These are phyloP conservation scores for Venturia aucupariae DNA, from an alignment of 2,329 filamentous ascomycete species.

Conservation along the genomic window DNA sequence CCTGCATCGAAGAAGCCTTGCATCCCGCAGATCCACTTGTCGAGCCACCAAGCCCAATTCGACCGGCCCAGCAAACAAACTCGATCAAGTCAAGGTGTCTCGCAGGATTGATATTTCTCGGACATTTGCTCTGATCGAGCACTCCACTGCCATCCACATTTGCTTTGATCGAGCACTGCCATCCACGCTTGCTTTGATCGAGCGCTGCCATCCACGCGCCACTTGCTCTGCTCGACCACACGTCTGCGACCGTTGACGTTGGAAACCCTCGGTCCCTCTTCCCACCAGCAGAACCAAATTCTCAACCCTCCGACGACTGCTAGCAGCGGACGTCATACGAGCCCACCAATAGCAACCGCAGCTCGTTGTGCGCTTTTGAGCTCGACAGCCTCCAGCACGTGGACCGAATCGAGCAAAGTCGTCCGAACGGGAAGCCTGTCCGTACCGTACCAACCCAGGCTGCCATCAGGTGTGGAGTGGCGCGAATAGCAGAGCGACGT, in stretches of 20 bases:
- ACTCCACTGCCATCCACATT: too few species aligned
- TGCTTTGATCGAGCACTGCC: too few species aligned
- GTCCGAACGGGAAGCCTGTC: background rate
- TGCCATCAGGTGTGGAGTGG: background rate
- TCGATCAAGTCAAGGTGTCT: background rate
- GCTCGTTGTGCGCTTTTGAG: background rate
- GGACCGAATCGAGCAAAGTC: background rate
- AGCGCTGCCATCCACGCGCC: background rate
- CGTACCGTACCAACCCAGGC: background rate
- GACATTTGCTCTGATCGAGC: background rate
- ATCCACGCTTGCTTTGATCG: background rate
- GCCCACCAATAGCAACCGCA: background rate
- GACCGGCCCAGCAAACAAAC: background rate
- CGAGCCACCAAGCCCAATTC: background rate
- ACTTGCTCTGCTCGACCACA: background rate
- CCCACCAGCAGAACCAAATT: constrained; percentile 6
- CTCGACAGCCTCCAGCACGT: constrained; percentile 3
- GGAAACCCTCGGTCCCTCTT: background rate
- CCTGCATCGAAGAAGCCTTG: background rate
- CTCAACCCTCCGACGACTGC: background rate
- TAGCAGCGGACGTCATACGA: background rate
- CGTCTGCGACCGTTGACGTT: background rate
- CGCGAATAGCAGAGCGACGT: background rate
- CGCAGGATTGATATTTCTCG: background rate
- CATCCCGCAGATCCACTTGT: constrained; percentile 4